Conservation (phyloP, 177 flowering plant genomes). For the Vitis hybrid region DNA sequence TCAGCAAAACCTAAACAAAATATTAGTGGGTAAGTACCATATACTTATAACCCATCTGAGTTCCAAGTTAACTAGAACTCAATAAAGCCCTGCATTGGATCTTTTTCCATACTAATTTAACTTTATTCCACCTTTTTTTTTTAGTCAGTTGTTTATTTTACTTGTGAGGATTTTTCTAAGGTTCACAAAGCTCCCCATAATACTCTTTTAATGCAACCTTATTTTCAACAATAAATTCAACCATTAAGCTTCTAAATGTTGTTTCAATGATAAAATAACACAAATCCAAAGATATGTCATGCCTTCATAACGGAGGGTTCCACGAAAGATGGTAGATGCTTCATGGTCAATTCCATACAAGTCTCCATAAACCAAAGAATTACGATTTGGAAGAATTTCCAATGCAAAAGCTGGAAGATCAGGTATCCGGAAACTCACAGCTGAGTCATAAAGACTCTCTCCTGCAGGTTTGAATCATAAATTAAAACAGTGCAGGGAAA, state of each 20-base stretch:
- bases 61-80: not conserved
- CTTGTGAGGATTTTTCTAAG: not conserved
- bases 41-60: not conserved
- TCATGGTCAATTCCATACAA: conserved; percentile 74
- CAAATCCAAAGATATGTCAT: conserved; percentile 13
- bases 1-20: conserved; percentile 64
- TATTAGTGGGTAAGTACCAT: conserved; percentile 5
- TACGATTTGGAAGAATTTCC: conserved; percentile 92
- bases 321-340: conserved; percentile 93
- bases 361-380: conserved; percentile 84
- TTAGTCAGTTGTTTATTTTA: too few species aligned
- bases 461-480: conserved; percentile 48
- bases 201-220: not conserved
- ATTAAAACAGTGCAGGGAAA: not conserved
- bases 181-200: not conserved
- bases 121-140: too few species aligned
- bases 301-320: conserved; percentile 98
- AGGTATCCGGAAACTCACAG: conserved; percentile 59
- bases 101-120: too few species aligned
- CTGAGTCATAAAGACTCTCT: conserved; percentile 80
- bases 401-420: conserved; percentile 95
- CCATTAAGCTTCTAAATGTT: not conserved
- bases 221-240: not conserved
- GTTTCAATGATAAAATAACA: not conserved
- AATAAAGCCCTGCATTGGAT: too few species aligned